Conservation (phyloP, 208 protist genomes). For the Crithidia bombi region DNA sequence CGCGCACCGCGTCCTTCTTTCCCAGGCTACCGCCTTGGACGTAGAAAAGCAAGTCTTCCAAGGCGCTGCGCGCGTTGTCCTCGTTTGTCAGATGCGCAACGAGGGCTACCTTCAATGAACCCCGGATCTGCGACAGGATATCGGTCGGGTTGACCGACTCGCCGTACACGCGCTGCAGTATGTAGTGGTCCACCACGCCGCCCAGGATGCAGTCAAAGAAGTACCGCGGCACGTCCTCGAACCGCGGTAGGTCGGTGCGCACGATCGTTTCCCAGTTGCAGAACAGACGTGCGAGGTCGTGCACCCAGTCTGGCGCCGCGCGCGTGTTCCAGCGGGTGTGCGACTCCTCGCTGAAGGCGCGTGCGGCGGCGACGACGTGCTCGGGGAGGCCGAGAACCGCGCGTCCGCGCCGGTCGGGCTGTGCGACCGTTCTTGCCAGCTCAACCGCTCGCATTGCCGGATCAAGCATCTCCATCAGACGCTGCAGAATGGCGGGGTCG, state of each 20-base stretch:
- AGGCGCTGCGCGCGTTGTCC: constrained; percentile 57
- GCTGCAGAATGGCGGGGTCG: constrained; percentile 47
- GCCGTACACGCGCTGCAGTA: constrained; percentile 78
- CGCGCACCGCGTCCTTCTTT: constrained; percentile 39
- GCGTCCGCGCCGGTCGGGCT: no score
- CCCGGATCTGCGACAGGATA: constrained; percentile 48
- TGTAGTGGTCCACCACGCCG: constrained; percentile 67
- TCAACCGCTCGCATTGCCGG: constrained; percentile 69
- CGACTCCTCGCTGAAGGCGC: constrained; percentile 59
- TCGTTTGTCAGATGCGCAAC: constrained; percentile 73
- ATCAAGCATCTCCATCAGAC: constrained; percentile 78
- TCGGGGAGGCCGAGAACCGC: neutral
- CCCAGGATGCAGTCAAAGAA: constrained; percentile 85
- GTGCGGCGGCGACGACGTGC: constrained; percentile 45
- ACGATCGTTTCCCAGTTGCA: constrained; percentile 89
- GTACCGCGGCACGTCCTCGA: constrained; percentile 80
- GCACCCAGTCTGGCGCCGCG: constrained; percentile 73
- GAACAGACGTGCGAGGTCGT: constrained; percentile 85
- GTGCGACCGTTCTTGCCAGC: neutral
- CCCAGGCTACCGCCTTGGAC: constrained; percentile 47
- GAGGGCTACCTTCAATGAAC: constrained; percentile 57
- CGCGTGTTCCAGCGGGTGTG: constrained; percentile 53
- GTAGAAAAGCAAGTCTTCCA: constrained; percentile 78
- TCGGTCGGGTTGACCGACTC: constrained; percentile 41
- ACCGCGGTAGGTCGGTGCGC: constrained; percentile 71